phyloP scores from a whole-genome alignment of 495 filamentous ascomycete species.

The Usnea hakonensis region DNA sequence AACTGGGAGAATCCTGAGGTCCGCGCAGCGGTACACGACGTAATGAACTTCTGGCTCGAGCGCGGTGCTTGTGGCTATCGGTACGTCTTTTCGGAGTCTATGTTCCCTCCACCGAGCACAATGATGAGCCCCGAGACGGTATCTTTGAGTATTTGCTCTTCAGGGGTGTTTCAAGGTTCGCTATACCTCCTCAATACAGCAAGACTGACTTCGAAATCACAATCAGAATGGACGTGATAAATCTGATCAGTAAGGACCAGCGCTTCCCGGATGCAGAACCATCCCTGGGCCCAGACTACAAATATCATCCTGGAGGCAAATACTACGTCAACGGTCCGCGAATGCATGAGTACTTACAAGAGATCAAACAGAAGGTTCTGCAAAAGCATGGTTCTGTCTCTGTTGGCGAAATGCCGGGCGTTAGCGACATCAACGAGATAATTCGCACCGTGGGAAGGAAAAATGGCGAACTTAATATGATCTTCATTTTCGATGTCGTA shows the following conservation, averaged over 20 bases:
- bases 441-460: conserved; percentile 40
- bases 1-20: conserved; percentile 59
- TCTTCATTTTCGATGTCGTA: conserved; percentile 55
- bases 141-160: too few species aligned
- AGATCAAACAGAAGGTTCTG: conserved; percentile 51
- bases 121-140: too few species aligned
- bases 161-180: too few species aligned
- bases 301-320: conserved; percentile 41
- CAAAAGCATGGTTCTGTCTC: conserved; percentile 51
- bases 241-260: conserved; percentile 52
- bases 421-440: conserved; percentile 42
- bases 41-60: conserved; percentile 60
- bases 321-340: conserved; percentile 52
- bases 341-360: conserved; percentile 54
- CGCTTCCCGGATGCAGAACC: conserved; percentile 37
- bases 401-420: conserved; percentile 59
- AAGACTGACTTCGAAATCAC: too few species aligned
- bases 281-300: conserved; percentile 38
- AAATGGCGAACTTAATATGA: conserved; percentile 50
- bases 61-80: conserved; percentile 57
- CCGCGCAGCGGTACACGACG: conserved; percentile 51
- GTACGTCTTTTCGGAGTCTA: too few species aligned
- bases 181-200: too few species aligned
- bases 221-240: conserved; percentile 54
- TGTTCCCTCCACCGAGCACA: too few species aligned